Conservation (phyloP, 1,284 basidiomycete genomes). For the Rhizoctonia solani region DNA sequence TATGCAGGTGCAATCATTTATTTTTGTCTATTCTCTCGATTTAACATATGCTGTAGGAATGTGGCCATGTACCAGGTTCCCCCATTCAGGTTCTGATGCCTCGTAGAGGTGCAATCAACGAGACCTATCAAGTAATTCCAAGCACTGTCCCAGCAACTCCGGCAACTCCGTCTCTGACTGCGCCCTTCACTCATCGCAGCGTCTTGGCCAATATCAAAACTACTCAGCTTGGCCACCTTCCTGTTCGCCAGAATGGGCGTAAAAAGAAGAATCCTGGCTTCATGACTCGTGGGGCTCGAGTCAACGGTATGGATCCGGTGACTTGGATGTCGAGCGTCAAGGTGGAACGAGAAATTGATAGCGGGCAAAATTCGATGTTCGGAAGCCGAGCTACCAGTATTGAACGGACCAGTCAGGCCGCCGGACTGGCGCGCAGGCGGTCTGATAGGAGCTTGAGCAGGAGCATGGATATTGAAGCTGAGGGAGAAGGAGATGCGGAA, state of each 20-base stretch:
- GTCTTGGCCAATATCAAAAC: conserved; percentile 35
- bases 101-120: conserved; percentile 48
- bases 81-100: conserved; percentile 55
- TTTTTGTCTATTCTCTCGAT: background rate
- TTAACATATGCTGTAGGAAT: conserved; percentile 41
- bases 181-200: conserved; percentile 34
- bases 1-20: conserved; percentile 56
- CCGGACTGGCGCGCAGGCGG: conserved; percentile 42
- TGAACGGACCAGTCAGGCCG: conserved; percentile 39
- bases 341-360: conserved; percentile 56
- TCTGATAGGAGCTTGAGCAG: conserved; percentile 42
- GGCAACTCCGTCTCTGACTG: conserved; percentile 32
- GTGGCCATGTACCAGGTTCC: conserved; percentile 53
- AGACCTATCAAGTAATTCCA: conserved; percentile 38
- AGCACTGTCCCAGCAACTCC: conserved; percentile 22
- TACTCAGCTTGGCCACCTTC: background rate
- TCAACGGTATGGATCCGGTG: conserved; percentile 66
- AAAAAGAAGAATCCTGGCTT: conserved; percentile 37
- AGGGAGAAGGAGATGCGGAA: conserved; percentile 48
- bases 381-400: conserved; percentile 45
- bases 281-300: conserved; percentile 52
- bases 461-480: conserved; percentile 12
- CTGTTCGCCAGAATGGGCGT: conserved; percentile 5
- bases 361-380: conserved; percentile 51
- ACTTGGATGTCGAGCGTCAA: conserved; percentile 74